Evolutionary conservation across 2,329 filamentous ascomycete species (phyloP), one percentile per base, ranked within the genome.

Genomic region (Colletotrichum magnum): DNA sequence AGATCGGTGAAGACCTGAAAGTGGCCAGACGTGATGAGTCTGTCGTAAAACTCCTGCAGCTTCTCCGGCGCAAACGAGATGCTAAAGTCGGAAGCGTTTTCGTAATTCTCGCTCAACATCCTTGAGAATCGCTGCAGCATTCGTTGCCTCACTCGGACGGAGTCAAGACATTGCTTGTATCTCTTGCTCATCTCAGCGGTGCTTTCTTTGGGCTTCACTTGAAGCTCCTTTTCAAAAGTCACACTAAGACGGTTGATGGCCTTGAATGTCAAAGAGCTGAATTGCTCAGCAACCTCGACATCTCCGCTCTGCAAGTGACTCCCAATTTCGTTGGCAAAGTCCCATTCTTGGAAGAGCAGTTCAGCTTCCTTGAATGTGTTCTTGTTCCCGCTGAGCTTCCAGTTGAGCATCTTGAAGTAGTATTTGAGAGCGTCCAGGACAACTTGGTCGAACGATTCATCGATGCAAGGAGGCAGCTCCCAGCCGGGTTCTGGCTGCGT

Each of bases 281-380:
- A 99, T 78, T 99, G 96, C 83, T 98, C 96, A 1, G 96, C 96
- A 50, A 98, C 96, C 82, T 98, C 95, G 48, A 98, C 93, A 78
- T 98, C 94, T 71, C 96, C 97, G 36, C 94, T 93, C 74, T 97
- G 92, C n/a, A 99, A 87, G 78, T 96, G 93, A 57, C 93, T 90
- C 28, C 95, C 96, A 65, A 99, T 94, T 75, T 95, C 91, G 76
- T 98, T 98, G 61, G 93, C 97, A 76, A 98, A 98, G 66, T 94
- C 94, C 96, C 96, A 99, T 81, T 99, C 96, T 76, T 97, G 94
- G 78, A 98, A 97, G 56, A 99, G 84, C 72, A 99, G 92, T 84
- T 99, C 96, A 6, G 96, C 96, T 80, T 99, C 96, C 78, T 98
- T 98, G 87, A 99, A 99, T 0, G 95, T 98, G 82, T 98, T 99